Conservation (phyloP, 2,329 filamentous ascomycete species). For the Neofusicoccum cordaticola region DNA sequence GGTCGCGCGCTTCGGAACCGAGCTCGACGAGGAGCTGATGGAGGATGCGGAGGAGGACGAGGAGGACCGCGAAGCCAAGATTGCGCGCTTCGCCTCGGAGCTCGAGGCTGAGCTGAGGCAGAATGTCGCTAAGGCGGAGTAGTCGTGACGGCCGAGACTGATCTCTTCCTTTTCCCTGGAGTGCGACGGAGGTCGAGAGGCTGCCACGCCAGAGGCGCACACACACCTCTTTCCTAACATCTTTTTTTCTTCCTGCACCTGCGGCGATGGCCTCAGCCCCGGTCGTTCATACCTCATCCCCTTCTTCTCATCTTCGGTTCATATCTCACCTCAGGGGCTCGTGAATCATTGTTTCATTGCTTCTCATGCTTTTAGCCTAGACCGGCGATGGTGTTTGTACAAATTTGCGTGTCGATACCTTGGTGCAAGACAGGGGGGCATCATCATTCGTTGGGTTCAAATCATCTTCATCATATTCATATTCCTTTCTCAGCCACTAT, state of each 20-base stretch:
- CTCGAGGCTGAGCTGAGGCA: constrained; percentile 9
- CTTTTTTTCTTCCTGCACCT: neutral
- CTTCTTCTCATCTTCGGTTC: neutral
- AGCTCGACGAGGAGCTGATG: constrained; percentile 12
- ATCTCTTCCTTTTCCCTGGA: neutral
- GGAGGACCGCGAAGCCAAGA: neutral
- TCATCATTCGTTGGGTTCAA: neutral
- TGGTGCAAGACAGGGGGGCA: neutral
- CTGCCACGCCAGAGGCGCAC: too few species aligned
- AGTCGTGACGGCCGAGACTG: neutral
- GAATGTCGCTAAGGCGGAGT: constrained; percentile 1
- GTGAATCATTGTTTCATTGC: neutral
- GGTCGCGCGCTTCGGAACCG: constrained; percentile 5
- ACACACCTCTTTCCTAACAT: neutral
- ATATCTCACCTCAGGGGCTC: neutral
- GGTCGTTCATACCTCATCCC: neutral
- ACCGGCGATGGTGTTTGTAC: neutral
- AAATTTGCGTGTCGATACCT: neutral
- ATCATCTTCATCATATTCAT: neutral
- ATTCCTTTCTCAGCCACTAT: neutral
- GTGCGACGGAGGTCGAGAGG: neutral
- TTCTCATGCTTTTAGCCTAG: neutral
- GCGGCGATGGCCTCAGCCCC: too few species aligned
- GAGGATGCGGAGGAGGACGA: neutral
- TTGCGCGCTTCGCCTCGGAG: neutral